Percentiles rank a stretch among this genome's conserved stretches.
These are phyloP conservation scores for Saccharomyces uvarum DNA, from an alignment of 1,139 yeast genomes.

Conservation along the genomic window DNA sequence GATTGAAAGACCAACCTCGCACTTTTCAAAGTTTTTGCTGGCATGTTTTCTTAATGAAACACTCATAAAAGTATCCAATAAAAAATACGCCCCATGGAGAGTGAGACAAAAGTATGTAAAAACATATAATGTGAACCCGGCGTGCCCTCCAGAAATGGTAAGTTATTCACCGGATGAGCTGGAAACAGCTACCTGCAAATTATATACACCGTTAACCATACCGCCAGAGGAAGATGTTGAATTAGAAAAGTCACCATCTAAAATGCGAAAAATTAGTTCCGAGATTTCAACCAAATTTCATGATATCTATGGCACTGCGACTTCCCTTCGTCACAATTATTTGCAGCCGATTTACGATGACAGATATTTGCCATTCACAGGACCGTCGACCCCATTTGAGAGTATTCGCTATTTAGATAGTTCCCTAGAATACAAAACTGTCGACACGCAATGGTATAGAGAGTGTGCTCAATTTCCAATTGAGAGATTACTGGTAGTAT, in stretches of 20 bases:
- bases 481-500: constrained; percentile 8
- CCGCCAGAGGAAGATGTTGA: background rate
- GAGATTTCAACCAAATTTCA: background rate
- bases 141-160: background rate
- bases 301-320: background rate
- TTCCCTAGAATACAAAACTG: background rate
- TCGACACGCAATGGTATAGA: background rate
- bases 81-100: background rate
- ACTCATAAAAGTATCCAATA: background rate
- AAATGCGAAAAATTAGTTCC: background rate
- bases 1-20: background rate
- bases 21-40: background rate
- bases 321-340: background rate
- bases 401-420: background rate
- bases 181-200: background rate
- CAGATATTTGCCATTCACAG: background rate
- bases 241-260: background rate
- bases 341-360: background rate
- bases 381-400: background rate
- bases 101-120: background rate
- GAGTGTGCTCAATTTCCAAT: constrained; percentile 4
- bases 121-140: background rate
- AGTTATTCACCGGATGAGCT: background rate
- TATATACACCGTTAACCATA: background rate
- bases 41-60: background rate